A percentile compares a stretch with the other conserved stretches of the same genome.
phyloP scores from a whole-genome alignment of 768 basidiomycete genomes.

The Boletus coccyginus region DNA sequence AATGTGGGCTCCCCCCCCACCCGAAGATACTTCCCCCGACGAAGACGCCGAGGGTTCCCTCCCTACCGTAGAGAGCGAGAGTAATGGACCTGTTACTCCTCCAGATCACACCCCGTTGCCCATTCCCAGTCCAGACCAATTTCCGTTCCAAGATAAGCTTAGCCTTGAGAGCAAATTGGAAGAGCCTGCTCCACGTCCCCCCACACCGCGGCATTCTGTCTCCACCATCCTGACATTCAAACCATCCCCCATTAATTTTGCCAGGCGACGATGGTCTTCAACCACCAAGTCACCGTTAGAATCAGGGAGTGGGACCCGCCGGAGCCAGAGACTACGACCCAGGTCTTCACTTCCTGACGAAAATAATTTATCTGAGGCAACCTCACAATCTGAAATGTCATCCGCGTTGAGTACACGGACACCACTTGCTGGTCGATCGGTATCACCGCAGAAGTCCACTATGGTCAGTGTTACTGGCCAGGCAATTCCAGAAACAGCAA shows the following conservation, averaged over 20 bases:
- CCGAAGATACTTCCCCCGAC: constrained; percentile 35
- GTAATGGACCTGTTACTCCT: constrained; percentile 53
- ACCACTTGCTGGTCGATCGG: constrained; percentile 32
- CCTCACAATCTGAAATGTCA: constrained; percentile 27
- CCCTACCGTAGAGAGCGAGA: constrained; percentile 45
- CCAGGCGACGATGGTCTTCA: constrained; percentile 59
- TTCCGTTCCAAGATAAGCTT: constrained; percentile 21
- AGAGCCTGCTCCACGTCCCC: constrained; percentile 21
- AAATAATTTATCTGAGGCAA: constrained; percentile 27
- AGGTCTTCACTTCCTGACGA: constrained; percentile 28
- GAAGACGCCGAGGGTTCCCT: constrained; percentile 32
- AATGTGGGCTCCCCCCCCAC: constrained; percentile 48
- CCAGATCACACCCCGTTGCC: constrained; percentile 48
- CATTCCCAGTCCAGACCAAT: constrained; percentile 33
- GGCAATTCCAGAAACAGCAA: constrained; percentile 25
- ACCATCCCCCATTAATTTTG: constrained; percentile 63
- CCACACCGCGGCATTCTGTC: constrained; percentile 25
- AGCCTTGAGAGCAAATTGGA: constrained; percentile 19
- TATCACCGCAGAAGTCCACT: constrained; percentile 32
- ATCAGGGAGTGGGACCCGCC: constrained; percentile 33
- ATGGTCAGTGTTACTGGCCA: constrained; percentile 19
- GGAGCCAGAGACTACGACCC: constrained; percentile 35
- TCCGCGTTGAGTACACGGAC: constrained; percentile 31
- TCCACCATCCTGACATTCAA: constrained; percentile 51
- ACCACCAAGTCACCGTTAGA: constrained; percentile 35